Base-by-base conservation (phyloP, 345 rosid genomes). In the Psidium friedrichsthalianum region DNA sequence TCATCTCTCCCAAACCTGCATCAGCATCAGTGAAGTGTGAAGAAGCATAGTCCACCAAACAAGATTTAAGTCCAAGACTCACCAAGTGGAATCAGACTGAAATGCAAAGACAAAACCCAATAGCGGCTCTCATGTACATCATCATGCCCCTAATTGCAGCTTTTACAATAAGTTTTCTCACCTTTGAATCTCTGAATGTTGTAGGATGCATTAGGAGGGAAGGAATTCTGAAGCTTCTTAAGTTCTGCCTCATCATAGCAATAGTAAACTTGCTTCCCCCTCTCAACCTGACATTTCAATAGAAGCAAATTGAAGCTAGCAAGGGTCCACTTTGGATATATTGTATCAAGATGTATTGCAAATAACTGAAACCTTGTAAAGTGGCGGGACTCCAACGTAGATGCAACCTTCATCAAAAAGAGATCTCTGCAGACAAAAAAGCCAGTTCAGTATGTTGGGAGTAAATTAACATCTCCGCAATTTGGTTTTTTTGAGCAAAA, bases 1-100 rank as follows among this genome's bases (percentile, higher is more conserved):
- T 96, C 99, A 98, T 98, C 92, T 98, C 99, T 90, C 99, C 99
- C 91, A 96, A 90, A 27, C 99, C 99, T 98, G 88, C 87, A 85
- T 81, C 85, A 84, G 78, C 40, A 74, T 16, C 85, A 84, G 42
- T 3, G 1, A 69, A 69, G 22, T 69, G 78, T 69, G 44, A 69
- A 29, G 42, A 29, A 61, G 42, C 21, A 29, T 61, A 8, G 5
- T 15, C 42, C 82, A 10, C 27, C 64, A 58, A 27, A 83, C n/a
- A 61, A 57, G 58, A 85, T 21, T 27, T 83, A 51, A 58, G 32
- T 69, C 52, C 51, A 52, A 8, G 76, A 61, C 40, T 61, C 74
- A 27, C 15, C 15, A 36, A 29, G 74, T 29, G 22, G 42, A 44
- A 81, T 27, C 58, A 52, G 42, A 55, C 25, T 51, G 14, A 82